phyloP scores from a whole-genome alignment of 306 rosid species.

The Clitoria ternatea region DNA sequence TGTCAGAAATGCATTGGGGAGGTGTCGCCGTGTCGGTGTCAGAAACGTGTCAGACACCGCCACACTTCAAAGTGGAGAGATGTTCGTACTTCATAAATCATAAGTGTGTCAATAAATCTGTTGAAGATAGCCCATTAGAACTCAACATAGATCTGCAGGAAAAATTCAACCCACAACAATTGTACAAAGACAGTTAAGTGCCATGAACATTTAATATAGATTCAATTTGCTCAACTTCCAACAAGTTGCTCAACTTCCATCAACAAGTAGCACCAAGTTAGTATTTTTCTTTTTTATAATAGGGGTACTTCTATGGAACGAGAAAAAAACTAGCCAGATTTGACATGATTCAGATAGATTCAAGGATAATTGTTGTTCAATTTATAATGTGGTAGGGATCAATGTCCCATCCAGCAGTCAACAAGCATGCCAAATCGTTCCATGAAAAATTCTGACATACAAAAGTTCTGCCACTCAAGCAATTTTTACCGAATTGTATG shows the following conservation, averaged over 20 bases:
- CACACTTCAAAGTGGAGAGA: too few species aligned
- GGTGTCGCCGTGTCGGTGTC: too few species aligned
- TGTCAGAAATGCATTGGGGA: too few species aligned
- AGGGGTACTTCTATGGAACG: not conserved
- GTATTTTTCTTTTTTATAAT: not conserved
- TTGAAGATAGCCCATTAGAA: not conserved
- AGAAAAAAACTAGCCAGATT: not conserved
- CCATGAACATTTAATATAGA: not conserved
- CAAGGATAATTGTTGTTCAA: not conserved
- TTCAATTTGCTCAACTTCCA: not conserved
- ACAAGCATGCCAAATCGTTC: not conserved
- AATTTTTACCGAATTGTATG: not conserved
- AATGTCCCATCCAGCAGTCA: not conserved
- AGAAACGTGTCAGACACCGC: too few species aligned
- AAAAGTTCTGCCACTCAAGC: not conserved
- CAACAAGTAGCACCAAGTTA: not conserved
- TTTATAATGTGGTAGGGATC: not conserved
- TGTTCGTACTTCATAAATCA: too few species aligned
- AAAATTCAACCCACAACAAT: not conserved
- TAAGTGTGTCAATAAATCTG: slow-evolving; percentile 2
- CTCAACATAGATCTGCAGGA: not conserved
- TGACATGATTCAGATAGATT: not conserved
- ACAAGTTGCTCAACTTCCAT: too few species aligned
- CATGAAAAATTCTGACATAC: not conserved
- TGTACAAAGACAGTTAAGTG: not conserved